Percentiles rank a stretch among this genome's conserved stretches.
Conservation (phyloP, 305 asterid genomes). For the Fraxinus xanthoxyloides region DNA sequence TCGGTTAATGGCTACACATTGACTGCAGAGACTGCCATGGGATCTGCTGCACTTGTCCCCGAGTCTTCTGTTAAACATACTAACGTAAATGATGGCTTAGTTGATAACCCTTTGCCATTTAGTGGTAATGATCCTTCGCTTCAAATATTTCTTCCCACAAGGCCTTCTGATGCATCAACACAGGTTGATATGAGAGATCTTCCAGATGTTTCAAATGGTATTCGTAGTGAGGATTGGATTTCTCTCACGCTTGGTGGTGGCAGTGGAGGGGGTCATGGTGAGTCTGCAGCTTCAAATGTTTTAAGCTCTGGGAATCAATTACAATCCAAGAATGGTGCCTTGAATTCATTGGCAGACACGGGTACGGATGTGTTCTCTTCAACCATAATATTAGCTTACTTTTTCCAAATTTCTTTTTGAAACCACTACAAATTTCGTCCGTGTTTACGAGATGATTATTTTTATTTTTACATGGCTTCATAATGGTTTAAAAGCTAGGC, state of each 20-base stretch:
- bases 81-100: conserved; percentile 53
- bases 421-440: background rate
- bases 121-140: conserved; percentile 78
- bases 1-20: conserved; percentile 53
- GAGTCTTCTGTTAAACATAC: conserved; percentile 43
- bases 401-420: background rate
- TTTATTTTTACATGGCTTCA: background rate
- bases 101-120: conserved; percentile 66
- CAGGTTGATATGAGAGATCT: conserved; percentile 60
- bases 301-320: conserved; percentile 48
- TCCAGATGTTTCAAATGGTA: conserved; percentile 64
- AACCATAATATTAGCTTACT: background rate
- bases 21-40: conserved; percentile 53
- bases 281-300: conserved; percentile 46
- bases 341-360: conserved; percentile 59
- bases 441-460: conserved; percentile 2
- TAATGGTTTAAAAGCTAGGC: background rate
- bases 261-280: conserved; percentile 44
- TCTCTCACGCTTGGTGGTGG: conserved; percentile 84
- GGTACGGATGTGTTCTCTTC: conserved; percentile 40
- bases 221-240: conserved; percentile 75
- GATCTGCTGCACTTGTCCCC: conserved; percentile 50
- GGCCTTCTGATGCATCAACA: conserved; percentile 57
- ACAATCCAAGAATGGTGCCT: conserved; percentile 43
- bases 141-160: conserved; percentile 88